phyloP scores from a whole-genome alignment of 352 stramenopile genomes.

The Sclerospora graminicola region DNA sequence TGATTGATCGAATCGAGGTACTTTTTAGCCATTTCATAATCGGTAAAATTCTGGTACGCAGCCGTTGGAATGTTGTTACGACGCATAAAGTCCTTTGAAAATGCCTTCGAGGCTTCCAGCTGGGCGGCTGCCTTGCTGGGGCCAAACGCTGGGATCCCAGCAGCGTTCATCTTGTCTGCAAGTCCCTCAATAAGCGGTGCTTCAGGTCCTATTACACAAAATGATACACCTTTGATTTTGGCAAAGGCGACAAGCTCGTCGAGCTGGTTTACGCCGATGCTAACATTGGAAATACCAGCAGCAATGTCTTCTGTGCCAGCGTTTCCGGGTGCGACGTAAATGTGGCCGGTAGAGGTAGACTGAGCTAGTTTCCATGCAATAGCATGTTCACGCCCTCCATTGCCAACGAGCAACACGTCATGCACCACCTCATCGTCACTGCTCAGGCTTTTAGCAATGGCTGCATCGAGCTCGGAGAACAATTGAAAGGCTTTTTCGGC shows the following conservation, averaged over 20 bases:
- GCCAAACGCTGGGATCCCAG: slow-evolving; percentile 93
- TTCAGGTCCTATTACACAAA: slow-evolving; percentile 97
- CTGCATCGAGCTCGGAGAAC: slow-evolving; percentile 64
- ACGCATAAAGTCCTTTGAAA: slow-evolving; percentile 98
- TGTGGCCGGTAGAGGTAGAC: slow-evolving; percentile 52
- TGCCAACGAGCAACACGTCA: slow-evolving; percentile 88
- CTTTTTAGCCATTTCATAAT: slow-evolving; percentile 79
- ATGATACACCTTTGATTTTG: slow-evolving; percentile 83
- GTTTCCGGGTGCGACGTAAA: slow-evolving; percentile 89
- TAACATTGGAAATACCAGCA: slow-evolving; percentile 68
- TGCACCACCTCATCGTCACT: slow-evolving; percentile 53
- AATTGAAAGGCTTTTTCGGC: slow-evolving; percentile 72
- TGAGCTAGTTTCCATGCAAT: slow-evolving; percentile 91
- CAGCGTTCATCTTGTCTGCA: slow-evolving; percentile 89
- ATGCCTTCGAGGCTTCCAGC: slow-evolving; percentile 98
- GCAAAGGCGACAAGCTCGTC: slow-evolving; percentile 71
- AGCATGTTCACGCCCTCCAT: slow-evolving; percentile 90
- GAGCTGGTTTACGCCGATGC: slow-evolving; percentile 46
- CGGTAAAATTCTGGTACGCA: slow-evolving; percentile 94
- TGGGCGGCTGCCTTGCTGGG: slow-evolving; percentile 90
- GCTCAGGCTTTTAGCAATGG: slow-evolving; percentile 44
- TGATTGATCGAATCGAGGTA: slow-evolving; percentile 92
- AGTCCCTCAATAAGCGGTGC: slow-evolving; percentile 94
- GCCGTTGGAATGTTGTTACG: slow-evolving; percentile 96
- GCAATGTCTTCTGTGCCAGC: slow-evolving; percentile 59